phyloP scores from a whole-genome alignment of 164 flowering plant species.

The Cinnamomum chago region DNA sequence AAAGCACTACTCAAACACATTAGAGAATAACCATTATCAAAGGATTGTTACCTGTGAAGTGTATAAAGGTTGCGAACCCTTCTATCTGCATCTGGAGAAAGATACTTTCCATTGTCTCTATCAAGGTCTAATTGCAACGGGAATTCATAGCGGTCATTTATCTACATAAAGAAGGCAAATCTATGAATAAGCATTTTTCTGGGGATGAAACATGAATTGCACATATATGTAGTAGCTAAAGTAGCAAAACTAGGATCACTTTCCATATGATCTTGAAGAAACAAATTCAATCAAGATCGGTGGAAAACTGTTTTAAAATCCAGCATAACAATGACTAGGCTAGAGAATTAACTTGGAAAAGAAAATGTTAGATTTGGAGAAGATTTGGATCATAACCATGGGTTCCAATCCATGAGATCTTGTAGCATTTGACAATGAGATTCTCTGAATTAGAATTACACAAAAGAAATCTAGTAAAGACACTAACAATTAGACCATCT shows the following conservation, averaged over 20 bases:
- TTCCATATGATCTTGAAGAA: neutral
- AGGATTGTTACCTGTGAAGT: slow-evolving; percentile 46
- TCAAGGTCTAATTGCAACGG: slow-evolving; percentile 63
- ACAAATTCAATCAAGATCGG: too few species aligned
- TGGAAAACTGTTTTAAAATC: too few species aligned
- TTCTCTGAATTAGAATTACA: too few species aligned
- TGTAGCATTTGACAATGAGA: too few species aligned
- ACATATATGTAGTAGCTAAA: neutral
- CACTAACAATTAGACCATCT: too few species aligned
- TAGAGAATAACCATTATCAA: neutral
- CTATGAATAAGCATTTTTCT: neutral
- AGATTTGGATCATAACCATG: too few species aligned
- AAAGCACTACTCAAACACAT: neutral
- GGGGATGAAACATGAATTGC: neutral
- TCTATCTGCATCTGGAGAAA: slow-evolving; percentile 65
- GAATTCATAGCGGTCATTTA: slow-evolving; percentile 66
- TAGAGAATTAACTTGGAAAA: too few species aligned
- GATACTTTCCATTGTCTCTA: slow-evolving; percentile 53
- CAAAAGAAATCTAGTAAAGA: too few species aligned
- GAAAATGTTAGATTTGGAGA: too few species aligned
- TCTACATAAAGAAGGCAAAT: slow-evolving; percentile 25
- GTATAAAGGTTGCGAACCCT: slow-evolving; percentile 60
- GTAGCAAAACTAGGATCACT: too few species aligned
- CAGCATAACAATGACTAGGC: too few species aligned
- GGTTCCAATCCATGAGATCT: too few species aligned